Evolutionary conservation across 2,329 filamentous ascomycete species (phyloP), one percentile per base, ranked within the genome.

Genomic region (Pseudogymnoascus sp.): DNA sequence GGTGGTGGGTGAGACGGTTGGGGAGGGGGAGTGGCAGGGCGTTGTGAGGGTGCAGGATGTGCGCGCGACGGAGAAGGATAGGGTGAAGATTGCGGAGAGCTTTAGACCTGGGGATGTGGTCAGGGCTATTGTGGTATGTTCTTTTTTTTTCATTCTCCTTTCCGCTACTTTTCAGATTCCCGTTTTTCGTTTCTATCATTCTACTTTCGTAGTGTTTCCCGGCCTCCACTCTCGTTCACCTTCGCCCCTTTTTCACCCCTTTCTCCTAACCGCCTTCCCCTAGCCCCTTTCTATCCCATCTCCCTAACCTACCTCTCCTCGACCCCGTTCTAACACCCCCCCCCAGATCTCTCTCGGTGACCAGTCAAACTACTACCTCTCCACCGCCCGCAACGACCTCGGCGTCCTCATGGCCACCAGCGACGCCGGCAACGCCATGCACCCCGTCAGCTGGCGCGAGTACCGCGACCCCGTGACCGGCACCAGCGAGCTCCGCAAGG

Each of bases 71-170:
- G 95, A 99, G 78, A 96, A 97, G 78, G 95, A 97, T 74, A 90
- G 91, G 69, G 91, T 97, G 47, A 91, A 89, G 74, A 90, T 97
- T 67, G 88, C 91, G 68, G 92, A 96, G 74, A 90, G 88, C 71
- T 97, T 97, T 74, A 83, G 92, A 68, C 93, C 96, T 0, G 95
- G 95, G 0, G 95, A 99, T 78, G 86, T 97, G 68, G 90, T 99
- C 61, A 80, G 91, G 61, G 95, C 91, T 4, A 84, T 88, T 63
- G 92, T 99, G 71, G 88, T 91, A 71, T 31, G 61, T 64, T 19
- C 10, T 7, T 36, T 19, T 19, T 13, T 7, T 36, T 23, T 64
- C 63, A 65, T 31, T 33, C 33, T 65, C 61, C n/a, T 31, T 61
- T 31, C 23, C 62, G 44, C 53, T 65, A 21, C 26, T 28, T 7